Evolutionary conservation across 768 basidiomycete genomes (phyloP).

Genomic region (Naganishia vaughanmartiniae): DNA sequence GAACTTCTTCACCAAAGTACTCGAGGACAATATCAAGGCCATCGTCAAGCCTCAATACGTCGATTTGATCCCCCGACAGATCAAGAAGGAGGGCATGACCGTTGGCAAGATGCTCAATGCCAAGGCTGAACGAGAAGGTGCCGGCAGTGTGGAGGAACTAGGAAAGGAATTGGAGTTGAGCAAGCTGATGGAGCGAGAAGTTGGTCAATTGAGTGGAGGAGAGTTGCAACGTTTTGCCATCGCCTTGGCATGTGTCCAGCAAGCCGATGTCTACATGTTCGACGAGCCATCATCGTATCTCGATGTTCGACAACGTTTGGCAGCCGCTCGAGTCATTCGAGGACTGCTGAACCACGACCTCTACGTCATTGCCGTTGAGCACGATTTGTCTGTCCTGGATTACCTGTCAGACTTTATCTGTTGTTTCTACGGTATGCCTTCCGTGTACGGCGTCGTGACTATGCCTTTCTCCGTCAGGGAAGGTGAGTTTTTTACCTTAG

Average conservation of each 20-base stretch:
- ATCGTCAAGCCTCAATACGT: constrained; percentile 99
- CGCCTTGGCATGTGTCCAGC: constrained; percentile 92
- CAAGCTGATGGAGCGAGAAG: constrained; percentile 78
- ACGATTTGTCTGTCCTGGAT: constrained; percentile 96
- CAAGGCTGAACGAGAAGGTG: constrained; percentile 71
- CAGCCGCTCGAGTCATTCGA: constrained; percentile 92
- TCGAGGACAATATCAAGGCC: constrained; percentile 97
- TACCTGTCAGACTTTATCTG: constrained; percentile 99
- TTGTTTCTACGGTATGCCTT: constrained; percentile 93
- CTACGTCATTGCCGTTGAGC: constrained; percentile 97
- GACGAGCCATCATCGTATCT: constrained; percentile 98
- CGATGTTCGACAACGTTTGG: constrained; percentile 91
- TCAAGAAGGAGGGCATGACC: constrained; percentile 77
- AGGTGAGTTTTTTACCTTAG: constrained; percentile 58
- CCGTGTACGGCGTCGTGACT: constrained; percentile 96
- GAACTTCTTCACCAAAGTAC: constrained; percentile 98
- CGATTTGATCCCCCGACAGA: constrained; percentile 93
- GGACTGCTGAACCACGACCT: constrained; percentile 73
- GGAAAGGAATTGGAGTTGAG: constrained; percentile 83
- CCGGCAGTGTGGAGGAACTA: constrained; percentile 73
- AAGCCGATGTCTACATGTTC: constrained; percentile 98
- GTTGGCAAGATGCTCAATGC: constrained; percentile 88
- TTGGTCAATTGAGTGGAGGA: constrained; percentile 85
- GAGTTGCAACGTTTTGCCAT: constrained; percentile 98
- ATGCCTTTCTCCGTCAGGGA: constrained; percentile 98